Percentiles rank a stretch among this genome's conserved stretches.
Evolutionary conservation across 306 rosid species (phyloP).

Genomic region (Amphicarpaea edgeworthii): DNA sequence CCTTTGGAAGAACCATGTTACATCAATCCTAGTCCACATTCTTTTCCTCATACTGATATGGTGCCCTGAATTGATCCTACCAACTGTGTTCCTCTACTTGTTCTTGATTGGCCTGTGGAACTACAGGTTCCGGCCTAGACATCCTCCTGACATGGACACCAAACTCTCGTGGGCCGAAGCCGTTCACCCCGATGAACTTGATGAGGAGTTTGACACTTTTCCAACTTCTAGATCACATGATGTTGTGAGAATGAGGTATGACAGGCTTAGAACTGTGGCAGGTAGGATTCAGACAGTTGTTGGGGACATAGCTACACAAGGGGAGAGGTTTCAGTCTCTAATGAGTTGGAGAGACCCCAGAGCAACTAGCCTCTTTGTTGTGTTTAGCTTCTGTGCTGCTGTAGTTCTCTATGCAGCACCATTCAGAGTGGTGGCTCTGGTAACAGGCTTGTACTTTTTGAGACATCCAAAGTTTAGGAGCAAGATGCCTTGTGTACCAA

Average conservation of each 20-base stretch:
- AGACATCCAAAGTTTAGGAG: slow-evolving; percentile 83
- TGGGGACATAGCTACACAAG: slow-evolving; percentile 93
- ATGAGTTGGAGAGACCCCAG: slow-evolving; percentile 90
- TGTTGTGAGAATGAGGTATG: slow-evolving; percentile 77
- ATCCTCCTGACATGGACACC: slow-evolving; percentile 85
- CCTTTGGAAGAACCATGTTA: slow-evolving; percentile 77
- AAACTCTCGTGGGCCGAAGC: slow-evolving; percentile 86
- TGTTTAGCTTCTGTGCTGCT: slow-evolving; percentile 70
- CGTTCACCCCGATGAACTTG: slow-evolving; percentile 81
- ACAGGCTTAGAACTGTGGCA: slow-evolving; percentile 82
- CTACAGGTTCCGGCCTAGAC: slow-evolving; percentile 67
- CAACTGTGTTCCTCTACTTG: slow-evolving; percentile 78
- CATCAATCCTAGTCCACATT: slow-evolving; percentile 76
- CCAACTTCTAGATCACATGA: slow-evolving; percentile 74
- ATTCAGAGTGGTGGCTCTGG: slow-evolving; percentile 72
- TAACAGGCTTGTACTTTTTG: slow-evolving; percentile 66
- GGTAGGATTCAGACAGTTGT: slow-evolving; percentile 91
- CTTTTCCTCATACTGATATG: slow-evolving; percentile 74
- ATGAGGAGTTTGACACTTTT: slow-evolving; percentile 91
- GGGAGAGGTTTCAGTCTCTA: slow-evolving; percentile 80
- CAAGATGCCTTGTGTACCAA: slow-evolving; percentile 75
- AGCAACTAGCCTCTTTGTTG: slow-evolving; percentile 70
- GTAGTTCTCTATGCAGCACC: slow-evolving; percentile 71
- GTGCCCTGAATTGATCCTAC: slow-evolving; percentile 86
- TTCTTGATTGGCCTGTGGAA: slow-evolving; percentile 88